A percentile compares a stretch with the other conserved stretches of the same genome.
These are phyloP conservation scores for Podaxis sp. DNA, from an alignment of 768 basidiomycete genomes.

Conservation along the genomic window DNA sequence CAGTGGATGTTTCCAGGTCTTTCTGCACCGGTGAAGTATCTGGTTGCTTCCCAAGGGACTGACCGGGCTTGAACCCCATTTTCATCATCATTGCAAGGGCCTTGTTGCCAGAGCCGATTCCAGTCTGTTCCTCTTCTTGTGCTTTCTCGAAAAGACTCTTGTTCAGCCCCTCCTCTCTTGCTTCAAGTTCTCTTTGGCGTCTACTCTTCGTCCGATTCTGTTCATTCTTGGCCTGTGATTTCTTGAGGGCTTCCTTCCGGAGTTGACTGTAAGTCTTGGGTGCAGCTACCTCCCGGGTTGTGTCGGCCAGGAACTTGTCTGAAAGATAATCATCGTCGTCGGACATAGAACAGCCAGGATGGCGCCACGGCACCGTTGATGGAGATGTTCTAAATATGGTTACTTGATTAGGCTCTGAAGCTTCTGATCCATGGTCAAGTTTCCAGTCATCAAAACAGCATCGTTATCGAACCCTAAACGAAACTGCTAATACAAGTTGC, in stretches of 20 bases:
- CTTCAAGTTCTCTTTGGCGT: conserved; percentile 69
- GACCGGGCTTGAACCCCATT: conserved; percentile 89
- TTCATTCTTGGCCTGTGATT: conserved; percentile 63
- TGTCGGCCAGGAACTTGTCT: conserved; percentile 72
- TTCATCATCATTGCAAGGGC: conserved; percentile 90
- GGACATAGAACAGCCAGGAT: conserved; percentile 46
- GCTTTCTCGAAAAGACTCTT: conserved; percentile 82
- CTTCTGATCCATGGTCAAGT: background rate
- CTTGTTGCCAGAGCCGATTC: conserved; percentile 59
- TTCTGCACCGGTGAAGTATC: background rate
- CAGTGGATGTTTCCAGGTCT: background rate
- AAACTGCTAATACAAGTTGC: conserved; percentile 28
- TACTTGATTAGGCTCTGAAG: background rate
- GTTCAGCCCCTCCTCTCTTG: conserved; percentile 74
- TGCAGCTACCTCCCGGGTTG: conserved; percentile 32
- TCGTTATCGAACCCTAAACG: conserved; percentile 29
- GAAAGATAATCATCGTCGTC: conserved; percentile 88
- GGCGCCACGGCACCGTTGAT: conserved; percentile 18
- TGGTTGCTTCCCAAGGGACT: conserved; percentile 57
- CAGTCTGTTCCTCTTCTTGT: conserved; percentile 59
- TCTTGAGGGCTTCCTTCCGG: conserved; percentile 63
- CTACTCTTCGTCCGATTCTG: conserved; percentile 64
- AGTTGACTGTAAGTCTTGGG: conserved; percentile 70
- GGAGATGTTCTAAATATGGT: conserved; percentile 10
- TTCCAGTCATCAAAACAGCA: conserved; percentile 18